Evolutionary conservation across 805 yeast genomes (phyloP), one percentile per base, ranked within the genome.

Genomic region (Candida sithepensis): DNA sequence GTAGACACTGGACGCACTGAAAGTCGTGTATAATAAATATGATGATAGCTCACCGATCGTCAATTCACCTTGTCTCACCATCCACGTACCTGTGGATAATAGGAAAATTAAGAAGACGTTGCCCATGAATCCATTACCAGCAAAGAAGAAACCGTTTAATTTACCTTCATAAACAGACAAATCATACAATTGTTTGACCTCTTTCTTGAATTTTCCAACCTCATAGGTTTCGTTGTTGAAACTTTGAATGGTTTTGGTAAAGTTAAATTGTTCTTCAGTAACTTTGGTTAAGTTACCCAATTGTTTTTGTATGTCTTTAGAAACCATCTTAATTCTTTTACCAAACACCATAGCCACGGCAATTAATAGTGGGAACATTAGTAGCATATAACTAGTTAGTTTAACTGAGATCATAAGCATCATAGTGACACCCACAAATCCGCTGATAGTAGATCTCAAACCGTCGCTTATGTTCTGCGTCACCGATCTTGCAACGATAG

Each of bases 381-480:
- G 57, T 53, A 86, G 72, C 86, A 92, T 88, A 48, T 87, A 83
- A 7, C 85, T 81, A 0, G 97, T 88, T 50, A 92, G 72, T 59
- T 90, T 82, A 72, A 88, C 78, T 34, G 94, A 84, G 9, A 91
- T 94, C 56, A 81, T 81, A 52, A 88, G 72, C 98, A 92, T 92
- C 96, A 91, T 89, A 3, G 88, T 78, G 41, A 91, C 70, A 6
- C 97, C 98, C 37, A 88, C 96, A 41, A 78, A 72, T 1, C 96
- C 96, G 57, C 89, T 82, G 19, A 92, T 80, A 1, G 82, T 64
- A 0, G 97, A 83, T 48, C 97, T 72, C 33, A 90, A 75, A n/a
- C 98, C 98, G 63, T 92, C 97, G 48, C 94, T 84, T 21, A 92
- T 75, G 63, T 92, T 91, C 56, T 86, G 92, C 30, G 97, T 88